Base-by-base conservation (phyloP, 2,329 filamentous ascomycete genomes). In the Pyricularia sp. region DNA sequence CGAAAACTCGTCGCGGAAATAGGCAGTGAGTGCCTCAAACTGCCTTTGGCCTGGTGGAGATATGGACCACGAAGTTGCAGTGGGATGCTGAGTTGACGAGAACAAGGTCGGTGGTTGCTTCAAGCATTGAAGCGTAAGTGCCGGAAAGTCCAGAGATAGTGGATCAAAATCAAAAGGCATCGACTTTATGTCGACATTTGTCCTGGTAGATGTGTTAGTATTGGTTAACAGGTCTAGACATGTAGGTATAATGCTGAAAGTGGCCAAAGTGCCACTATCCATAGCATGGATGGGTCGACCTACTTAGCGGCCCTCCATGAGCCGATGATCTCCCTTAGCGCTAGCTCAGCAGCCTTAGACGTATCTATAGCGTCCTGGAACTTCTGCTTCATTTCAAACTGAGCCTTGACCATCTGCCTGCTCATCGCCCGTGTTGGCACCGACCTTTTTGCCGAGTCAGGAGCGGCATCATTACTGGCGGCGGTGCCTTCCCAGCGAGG, bases 221-320 rank as follows among this genome's bases (percentile, higher is more conserved):
- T 28, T 14, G 28, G 58, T 26, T 25, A 12, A 23, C 58, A 25
- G n/a, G 20, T 6, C n/a, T n/a, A 26, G 23, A 20, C n/a, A 17
- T 61, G 23, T 2, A 61, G 26, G 10, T 26, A 26, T 61, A 14
- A 25, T 17, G 7, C 58, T 25, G 58, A 10, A 26, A 25, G 23
- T 61, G n/a, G 10, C 58, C 23, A 20, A 12, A 17, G 23, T 61
- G n/a, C 25, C 23, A 61, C 58, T 61, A 28, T 61, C 23, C 10
- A 12, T 26, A 26, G 61, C 36, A 17, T 65, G 20, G 63, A 36
- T 31, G 63, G 28, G 63, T 65, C 20, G 63, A 73, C 88, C 74
- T 84, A 94, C 92, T 90, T 93, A 72, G 94, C 93, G 71, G 93
- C 92, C 76, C 91, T 88, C 77, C 94, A 86, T 70, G 91, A 94